Percentiles rank a stretch among this genome's conserved stretches.
phyloP scores from a whole-genome alignment of 2,329 filamentous ascomycete species.

The Claviceps cyperi region DNA sequence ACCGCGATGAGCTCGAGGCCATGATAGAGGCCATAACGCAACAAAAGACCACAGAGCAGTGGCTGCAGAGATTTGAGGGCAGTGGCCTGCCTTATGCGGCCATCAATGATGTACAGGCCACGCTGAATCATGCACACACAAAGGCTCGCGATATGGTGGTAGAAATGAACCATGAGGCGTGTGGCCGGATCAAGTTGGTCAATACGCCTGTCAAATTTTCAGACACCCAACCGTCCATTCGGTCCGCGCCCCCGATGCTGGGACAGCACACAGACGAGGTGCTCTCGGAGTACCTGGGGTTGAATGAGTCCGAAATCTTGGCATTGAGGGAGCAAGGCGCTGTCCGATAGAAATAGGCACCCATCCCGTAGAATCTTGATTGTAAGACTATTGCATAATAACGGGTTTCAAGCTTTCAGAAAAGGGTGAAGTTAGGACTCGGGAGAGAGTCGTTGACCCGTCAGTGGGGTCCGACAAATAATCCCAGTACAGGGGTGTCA shows the following conservation, averaged over 20 bases:
- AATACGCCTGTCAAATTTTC: conserved; percentile 95
- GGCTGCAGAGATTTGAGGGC: conserved; percentile 78
- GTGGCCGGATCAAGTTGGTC: conserved; percentile 76
- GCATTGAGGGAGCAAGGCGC: conserved; percentile 52
- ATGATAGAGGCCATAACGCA: conserved; percentile 64
- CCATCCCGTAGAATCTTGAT: no score
- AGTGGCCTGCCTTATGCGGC: conserved; percentile 84
- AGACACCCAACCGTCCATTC: conserved; percentile 59
- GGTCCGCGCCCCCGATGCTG: conserved; percentile 67
- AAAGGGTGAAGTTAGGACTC: neutral
- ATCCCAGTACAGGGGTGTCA: no score
- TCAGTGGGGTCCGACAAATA: no score
- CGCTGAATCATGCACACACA: conserved; percentile 75
- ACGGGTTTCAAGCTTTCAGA: no score
- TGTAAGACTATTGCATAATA: neutral
- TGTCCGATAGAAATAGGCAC: conserved; percentile 30
- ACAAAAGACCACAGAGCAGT: conserved; percentile 71
- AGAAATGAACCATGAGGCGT: conserved; percentile 68
- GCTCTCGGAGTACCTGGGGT: conserved; percentile 46
- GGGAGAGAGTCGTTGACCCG: no score
- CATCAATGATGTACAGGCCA: conserved; percentile 80
- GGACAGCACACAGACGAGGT: conserved; percentile 81
- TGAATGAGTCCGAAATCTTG: conserved; percentile 43
- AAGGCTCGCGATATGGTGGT: conserved; percentile 78
- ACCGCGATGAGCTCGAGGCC: conserved; percentile 63